Evolutionary conservation across 202 grass and related monocot species (phyloP), one percentile per base, ranked within the genome.

Genomic region (Setaria viridis): DNA sequence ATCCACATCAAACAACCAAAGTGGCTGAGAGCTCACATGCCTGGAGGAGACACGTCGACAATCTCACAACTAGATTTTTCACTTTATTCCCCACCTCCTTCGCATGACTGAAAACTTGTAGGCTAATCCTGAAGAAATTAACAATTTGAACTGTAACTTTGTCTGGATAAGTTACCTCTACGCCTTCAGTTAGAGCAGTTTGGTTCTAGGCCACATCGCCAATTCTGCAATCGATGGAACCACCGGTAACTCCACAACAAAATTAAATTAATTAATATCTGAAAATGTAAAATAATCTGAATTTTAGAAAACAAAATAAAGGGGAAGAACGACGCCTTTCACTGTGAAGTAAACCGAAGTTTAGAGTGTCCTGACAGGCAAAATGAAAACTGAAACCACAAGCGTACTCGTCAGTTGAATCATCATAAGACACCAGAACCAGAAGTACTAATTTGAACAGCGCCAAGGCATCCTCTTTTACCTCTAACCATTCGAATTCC

Each of bases 1-100:
- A 84, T 84, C 84, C 29, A 72, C 79, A 78, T 77, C 83, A 45
- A 68, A 76, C 62, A 80, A 45, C 60, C 77, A 69, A 87, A 87
- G 63, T 79, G 19, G 65, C 70, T 56, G 72, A 62, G 39, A 79
- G 70, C 72, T 90, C 77, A 87, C 85, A 82, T 85, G 85, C 16
- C 37, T 3, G 13, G 8, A 8, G 4, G 32, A 46, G 14, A 14
- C 73, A 51, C 37, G 74, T 83, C 83, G 68, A 79, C 64, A 71
- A 62, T 55, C 75, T 81, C 4, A 21, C 90, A 87, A 51, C 58
- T 59, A 88, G 54, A 77, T 72, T 46, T 88, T 10, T 17, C 10
- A 20, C 79, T 72, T 86, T 73, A 35, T 17, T n/a, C 35, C 29
- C 7, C 68, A 15, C 56, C 33, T 42, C 65, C n/a, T 54, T 71